Conservation (phyloP, 192 early-diverging fungal genomes). For the Gryganskiella cystojenkinii region DNA sequence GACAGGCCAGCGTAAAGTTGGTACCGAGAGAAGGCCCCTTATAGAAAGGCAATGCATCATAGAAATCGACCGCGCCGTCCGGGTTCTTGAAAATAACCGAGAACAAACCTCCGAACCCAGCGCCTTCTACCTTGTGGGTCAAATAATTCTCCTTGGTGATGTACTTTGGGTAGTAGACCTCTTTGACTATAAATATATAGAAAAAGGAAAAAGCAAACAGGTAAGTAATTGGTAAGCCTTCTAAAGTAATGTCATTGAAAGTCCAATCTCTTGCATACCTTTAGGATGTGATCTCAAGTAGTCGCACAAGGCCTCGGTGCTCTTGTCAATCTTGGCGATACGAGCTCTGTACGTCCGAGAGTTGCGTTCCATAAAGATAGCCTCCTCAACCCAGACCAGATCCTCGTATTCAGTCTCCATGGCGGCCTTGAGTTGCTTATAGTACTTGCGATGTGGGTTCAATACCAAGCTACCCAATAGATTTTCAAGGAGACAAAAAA, state of each 20-base stretch:
- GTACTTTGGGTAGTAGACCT: conserved; percentile 90
- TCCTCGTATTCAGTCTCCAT: conserved; percentile 81
- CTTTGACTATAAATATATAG: conserved; percentile 62
- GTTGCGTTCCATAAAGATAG: conserved; percentile 96
- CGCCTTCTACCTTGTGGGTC: conserved; percentile 65
- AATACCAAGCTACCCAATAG: conserved; percentile 67
- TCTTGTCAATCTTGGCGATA: conserved; percentile 79
- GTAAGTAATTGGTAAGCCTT: no score
- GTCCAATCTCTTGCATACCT: conserved; percentile 66
- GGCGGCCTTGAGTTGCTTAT: conserved; percentile 64
- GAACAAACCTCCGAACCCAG: conserved; percentile 91
- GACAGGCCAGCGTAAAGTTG: conserved; percentile 94
- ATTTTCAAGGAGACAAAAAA: neutral
- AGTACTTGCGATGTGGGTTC: conserved; percentile 74
- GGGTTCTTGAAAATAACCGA: conserved; percentile 78
- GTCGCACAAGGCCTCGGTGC: conserved; percentile 82
- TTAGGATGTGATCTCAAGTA: conserved; percentile 73
- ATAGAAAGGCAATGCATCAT: conserved; percentile 81
- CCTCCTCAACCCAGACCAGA: conserved; percentile 90
- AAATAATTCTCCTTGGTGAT: conserved; percentile 75
- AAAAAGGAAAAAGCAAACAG: neutral
- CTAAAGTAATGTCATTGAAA: no score
- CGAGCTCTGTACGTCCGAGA: conserved; percentile 87
- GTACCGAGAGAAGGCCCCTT: conserved; percentile 98
- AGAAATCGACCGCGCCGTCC: conserved; percentile 74